Base-by-base conservation (phyloP, 2,329 filamentous ascomycete genomes). In the Phialophora verrucosa region DNA sequence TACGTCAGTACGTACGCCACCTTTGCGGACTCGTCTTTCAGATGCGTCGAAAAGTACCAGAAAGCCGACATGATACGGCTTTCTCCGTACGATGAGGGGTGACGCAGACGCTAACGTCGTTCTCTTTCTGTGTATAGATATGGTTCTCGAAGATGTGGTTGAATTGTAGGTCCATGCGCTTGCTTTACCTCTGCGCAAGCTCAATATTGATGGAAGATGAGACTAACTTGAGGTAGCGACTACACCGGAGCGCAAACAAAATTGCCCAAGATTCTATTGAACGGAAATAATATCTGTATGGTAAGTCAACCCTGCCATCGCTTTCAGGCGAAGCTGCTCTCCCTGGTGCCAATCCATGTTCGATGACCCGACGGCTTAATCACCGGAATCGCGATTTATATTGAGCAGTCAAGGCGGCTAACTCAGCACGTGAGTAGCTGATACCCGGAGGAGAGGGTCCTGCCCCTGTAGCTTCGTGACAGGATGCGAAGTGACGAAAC, bases 251-350 rank as follows among this genome's bases (percentile, higher is more conserved):
- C 90, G 74, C 90, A 94, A 79, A 91, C 89, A 54, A 96, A 96
- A 79, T 87, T 99, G 49, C 87, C 93, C 59, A 98, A 98, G 84
- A 97, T 99, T 68, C 82, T 99, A 50, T 83, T 99, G 47, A 99
- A 99, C 75, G 95, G 95, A 64, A 99, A 99, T 82, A 98, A 98
- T 76, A 92, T 99, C 71, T 98, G 94, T 91, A 99, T 99, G 95
- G 95, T 97, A 85, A 63, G 84, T 60, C 35, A n/a, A 44, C 3
- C 31, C 32, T 20, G 29, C 47, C 14, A 1, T 8, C 57, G 38
- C 14, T 42, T 4, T 17, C 14, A 1, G 4, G 38, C 38, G 6
- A 42, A 7, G 17, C 17, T 42, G 38, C 38, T n/a, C n/a, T 42
- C 12, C 38, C 5, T n/a, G 14, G 38, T 7, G 14, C 17, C 38